A percentile compares a stretch with the other conserved stretches of the same genome.
Conservation (phyloP, 768 basidiomycete genomes). For the Leucocoprinus birnbaumii region DNA sequence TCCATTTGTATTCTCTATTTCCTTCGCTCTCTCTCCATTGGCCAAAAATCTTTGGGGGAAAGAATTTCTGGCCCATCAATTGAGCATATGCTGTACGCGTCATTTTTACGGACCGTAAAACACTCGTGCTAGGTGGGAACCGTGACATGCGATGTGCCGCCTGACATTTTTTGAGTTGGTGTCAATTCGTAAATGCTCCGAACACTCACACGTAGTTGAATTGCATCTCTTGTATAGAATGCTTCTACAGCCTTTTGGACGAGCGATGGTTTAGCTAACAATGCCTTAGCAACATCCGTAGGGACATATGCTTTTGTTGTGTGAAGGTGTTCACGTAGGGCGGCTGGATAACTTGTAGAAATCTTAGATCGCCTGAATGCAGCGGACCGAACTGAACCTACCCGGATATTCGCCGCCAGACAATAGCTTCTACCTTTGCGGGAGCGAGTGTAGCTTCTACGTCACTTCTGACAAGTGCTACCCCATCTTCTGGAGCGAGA, state of each 20-base stretch:
- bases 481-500: slow-evolving; percentile 58
- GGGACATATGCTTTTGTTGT: slow-evolving; percentile 79
- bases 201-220: slow-evolving; percentile 75
- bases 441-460: slow-evolving; percentile 58
- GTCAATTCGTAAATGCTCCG: background rate
- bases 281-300: slow-evolving; percentile 69
- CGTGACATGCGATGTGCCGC: slow-evolving; percentile 86
- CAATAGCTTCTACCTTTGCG: slow-evolving; percentile 52
- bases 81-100: slow-evolving; percentile 95
- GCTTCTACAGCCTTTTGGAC: slow-evolving; percentile 86
- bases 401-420: slow-evolving; percentile 73
- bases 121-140: slow-evolving; percentile 72
- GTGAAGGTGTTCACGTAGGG: slow-evolving; percentile 68
- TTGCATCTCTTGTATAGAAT: slow-evolving; percentile 94
- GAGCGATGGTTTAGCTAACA: slow-evolving; percentile 60
- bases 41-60: slow-evolving; percentile 88
- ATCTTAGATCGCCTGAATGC: background rate
- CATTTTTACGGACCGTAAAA: slow-evolving; percentile 65
- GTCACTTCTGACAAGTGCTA: slow-evolving; percentile 57
- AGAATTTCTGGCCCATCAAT: slow-evolving; percentile 86
- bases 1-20: slow-evolving; percentile 70
- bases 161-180: slow-evolving; percentile 34
- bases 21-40: slow-evolving; percentile 63
- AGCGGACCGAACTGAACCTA: slow-evolving; percentile 22
- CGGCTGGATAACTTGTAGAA: slow-evolving; percentile 62